phyloP scores from a whole-genome alignment of 805 yeast species.

The Danielia oregonensis region DNA sequence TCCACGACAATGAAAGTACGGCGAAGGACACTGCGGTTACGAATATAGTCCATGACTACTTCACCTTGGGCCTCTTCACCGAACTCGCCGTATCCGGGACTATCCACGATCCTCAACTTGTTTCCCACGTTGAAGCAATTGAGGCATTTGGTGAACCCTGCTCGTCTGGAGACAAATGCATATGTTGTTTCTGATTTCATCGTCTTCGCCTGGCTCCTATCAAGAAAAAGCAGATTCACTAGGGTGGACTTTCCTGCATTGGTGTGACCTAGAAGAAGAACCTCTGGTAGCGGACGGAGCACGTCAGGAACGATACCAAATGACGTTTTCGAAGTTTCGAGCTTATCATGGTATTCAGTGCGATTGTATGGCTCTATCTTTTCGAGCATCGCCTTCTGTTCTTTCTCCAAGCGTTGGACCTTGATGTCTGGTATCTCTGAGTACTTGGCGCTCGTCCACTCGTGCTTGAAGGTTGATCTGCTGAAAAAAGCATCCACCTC shows the following conservation, averaged over 20 bases:
- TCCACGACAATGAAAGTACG: constrained; percentile 62
- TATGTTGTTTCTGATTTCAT: constrained; percentile 26
- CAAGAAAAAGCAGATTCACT: constrained; percentile 55
- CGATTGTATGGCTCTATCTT: constrained; percentile 24
- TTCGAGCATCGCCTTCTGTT: constrained; percentile 14
- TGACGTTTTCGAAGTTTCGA: constrained; percentile 18
- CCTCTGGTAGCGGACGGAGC: constrained; percentile 56
- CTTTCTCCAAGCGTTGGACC: constrained; percentile 20
- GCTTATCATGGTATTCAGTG: constrained; percentile 18
- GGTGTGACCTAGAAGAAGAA: constrained; percentile 73
- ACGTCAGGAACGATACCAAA: constrained; percentile 33
- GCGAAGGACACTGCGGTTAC: constrained; percentile 48
- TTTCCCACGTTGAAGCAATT: constrained; percentile 69
- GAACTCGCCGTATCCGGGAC: constrained; percentile 86
- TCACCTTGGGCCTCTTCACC: constrained; percentile 69
- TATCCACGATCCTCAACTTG: constrained; percentile 65
- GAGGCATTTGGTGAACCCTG: constrained; percentile 61
- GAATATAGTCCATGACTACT: constrained; percentile 60
- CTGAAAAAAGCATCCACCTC: constrained; percentile 39
- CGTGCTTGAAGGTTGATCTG: constrained; percentile 42
- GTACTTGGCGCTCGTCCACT: constrained; percentile 58
- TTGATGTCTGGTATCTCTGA: constrained; percentile 56
- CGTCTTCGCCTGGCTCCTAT: constrained; percentile 24
- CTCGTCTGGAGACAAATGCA: constrained; percentile 53
- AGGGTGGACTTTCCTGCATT: constrained; percentile 86